phyloP scores from a whole-genome alignment of 169 alveolate genomes.

The Eimeria sp. region DNA sequence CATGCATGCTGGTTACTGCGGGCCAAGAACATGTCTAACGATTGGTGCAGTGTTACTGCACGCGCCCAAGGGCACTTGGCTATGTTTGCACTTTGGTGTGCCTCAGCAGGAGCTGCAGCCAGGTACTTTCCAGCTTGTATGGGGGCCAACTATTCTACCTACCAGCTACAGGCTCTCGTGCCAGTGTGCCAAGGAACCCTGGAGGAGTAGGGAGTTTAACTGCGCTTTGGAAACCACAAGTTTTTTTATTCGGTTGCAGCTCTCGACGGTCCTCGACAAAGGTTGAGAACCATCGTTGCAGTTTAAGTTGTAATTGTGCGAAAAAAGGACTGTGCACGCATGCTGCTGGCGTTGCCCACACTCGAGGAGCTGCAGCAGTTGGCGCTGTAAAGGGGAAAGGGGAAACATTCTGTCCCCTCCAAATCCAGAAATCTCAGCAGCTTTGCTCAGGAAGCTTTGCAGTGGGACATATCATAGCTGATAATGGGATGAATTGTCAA shows the following conservation, averaged over 20 bases:
- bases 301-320: neutral
- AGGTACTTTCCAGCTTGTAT: neutral
- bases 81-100: neutral
- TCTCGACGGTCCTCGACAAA: neutral
- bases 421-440: neutral
- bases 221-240: neutral
- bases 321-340: neutral
- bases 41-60: neutral
- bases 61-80: neutral
- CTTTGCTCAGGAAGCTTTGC: neutral
- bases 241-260: neutral
- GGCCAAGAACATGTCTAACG: neutral
- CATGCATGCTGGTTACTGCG: neutral
- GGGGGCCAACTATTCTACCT: neutral
- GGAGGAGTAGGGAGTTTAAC: neutral
- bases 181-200: neutral
- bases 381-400: neutral
- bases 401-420: neutral
- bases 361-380: constrained; percentile 11
- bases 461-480: neutral
- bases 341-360: constrained; percentile 34
- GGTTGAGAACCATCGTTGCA: neutral
- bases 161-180: neutral
- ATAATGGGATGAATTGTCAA: neutral
- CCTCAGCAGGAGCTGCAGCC: neutral